These are phyloP conservation scores for Penicillium silybi DNA, from an alignment of 495 filamentous ascomycete species.

Conservation along the genomic window DNA sequence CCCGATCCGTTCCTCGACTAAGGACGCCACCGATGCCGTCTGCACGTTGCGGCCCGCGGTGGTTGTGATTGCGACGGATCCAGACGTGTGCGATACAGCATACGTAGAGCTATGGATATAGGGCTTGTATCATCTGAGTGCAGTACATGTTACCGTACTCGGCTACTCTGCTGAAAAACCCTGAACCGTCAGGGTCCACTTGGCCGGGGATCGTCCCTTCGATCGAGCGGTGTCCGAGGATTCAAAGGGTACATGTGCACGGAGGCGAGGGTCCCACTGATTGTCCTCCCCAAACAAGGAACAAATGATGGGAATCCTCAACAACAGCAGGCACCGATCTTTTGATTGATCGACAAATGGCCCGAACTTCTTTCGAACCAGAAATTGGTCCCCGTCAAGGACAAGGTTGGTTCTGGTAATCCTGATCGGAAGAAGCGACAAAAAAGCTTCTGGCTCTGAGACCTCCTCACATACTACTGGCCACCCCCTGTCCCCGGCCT, in stretches of 20 bases:
- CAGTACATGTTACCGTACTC: not conserved
- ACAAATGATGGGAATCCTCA: constrained; percentile 24
- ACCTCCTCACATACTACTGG: not conserved
- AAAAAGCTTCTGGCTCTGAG: constrained; percentile 4
- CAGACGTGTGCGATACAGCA: too few species aligned
- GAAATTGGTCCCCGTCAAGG: not conserved
- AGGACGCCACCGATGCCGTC: constrained; percentile 29
- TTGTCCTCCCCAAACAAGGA: constrained; percentile 17
- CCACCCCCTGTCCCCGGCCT: not conserved
- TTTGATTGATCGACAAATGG: not conserved
- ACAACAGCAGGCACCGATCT: constrained; percentile 4
- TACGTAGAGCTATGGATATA: not conserved
- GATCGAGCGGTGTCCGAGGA: constrained; percentile 8
- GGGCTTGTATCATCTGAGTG: not conserved
- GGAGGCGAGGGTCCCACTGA: constrained; percentile 29
- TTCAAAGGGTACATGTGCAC: constrained; percentile 3
- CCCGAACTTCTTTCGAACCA: constrained; percentile 9
- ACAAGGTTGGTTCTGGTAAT: not conserved
- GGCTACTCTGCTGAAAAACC: too few species aligned
- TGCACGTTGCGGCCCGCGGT: constrained; percentile 8
- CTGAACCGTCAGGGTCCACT: not conserved
- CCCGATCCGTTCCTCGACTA: constrained; percentile 17
- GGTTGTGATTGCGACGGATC: not conserved
- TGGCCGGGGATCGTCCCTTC: constrained; percentile 13
- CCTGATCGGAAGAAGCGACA: not conserved